These are phyloP conservation scores for Chalaropsis ovoidea DNA, from an alignment of 2,329 filamentous ascomycete species.

Conservation along the genomic window DNA sequence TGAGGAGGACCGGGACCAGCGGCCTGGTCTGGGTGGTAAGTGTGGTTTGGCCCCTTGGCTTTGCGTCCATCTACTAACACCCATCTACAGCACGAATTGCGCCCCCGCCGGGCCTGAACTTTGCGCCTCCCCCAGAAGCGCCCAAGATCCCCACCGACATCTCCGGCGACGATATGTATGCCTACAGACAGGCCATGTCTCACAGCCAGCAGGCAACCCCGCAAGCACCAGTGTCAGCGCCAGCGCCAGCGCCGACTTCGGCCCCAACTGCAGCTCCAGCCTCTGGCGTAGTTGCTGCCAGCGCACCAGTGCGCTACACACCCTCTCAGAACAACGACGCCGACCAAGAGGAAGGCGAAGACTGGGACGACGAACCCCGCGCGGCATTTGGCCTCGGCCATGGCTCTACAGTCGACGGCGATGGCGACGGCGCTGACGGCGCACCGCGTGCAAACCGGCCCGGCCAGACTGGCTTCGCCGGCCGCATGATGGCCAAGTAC, in stretches of 20 bases:
- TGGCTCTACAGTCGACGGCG: conserved; percentile 10
- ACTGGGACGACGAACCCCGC: conserved; percentile 37
- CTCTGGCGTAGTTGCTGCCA: conserved; percentile 44
- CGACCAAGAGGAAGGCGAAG: conserved; percentile 33
- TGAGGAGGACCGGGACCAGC: conserved; percentile 29
- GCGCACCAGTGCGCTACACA: conserved; percentile 65
- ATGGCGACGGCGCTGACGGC: conserved; percentile 32
- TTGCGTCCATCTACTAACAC: background rate
- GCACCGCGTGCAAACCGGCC: conserved; percentile 53
- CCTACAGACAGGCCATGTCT: conserved; percentile 50
- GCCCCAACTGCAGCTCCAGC: conserved; percentile 34
- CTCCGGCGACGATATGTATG: conserved; percentile 60
- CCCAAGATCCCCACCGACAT: conserved; percentile 38
- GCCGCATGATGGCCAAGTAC: conserved; percentile 84
- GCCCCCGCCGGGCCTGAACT: conserved; percentile 47
- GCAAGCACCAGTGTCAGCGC: background rate
- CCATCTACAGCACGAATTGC: conserved; percentile 46
- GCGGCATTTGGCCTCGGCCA: conserved; percentile 44
- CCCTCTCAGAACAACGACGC: conserved; percentile 34
- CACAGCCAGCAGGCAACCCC: conserved; percentile 32
- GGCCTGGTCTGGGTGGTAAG: background rate
- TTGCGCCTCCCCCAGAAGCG: conserved; percentile 46
- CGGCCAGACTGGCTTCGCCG: conserved; percentile 74
- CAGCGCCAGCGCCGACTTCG: conserved; percentile 18
- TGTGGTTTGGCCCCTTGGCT: background rate